Base-by-base conservation (phyloP, 768 basidiomycete genomes). In the Auriculariales sp. region DNA sequence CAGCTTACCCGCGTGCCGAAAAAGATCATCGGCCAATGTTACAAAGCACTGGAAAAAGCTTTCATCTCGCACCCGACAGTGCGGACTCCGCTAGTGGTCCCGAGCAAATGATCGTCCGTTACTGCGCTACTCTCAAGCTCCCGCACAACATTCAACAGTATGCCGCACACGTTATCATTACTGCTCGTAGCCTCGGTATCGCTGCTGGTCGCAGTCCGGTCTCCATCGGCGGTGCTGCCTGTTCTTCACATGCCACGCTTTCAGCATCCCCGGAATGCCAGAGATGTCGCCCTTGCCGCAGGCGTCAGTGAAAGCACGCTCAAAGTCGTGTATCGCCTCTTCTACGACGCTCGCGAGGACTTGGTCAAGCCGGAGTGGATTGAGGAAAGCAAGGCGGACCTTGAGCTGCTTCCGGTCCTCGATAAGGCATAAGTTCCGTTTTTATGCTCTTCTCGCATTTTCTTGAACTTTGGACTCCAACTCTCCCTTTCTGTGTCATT, bases 171-270 rank as follows among this genome's bases (percentile, higher is more conserved):
- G 83, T 92, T 61, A 88, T 91, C 54, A 63, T 83, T 50, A 77
- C 78, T 28, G 86, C 87, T 12, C 77, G 89, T 48, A 74, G 84
- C 54, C 75, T 84, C 55, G 88, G 89, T 35, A 83, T 94, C 53
- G 91, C 92, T 29, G 91, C 92, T 60, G 95, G 95, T 24, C 73
- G 95, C 53, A 89, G 82, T 58, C 94, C 94, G 1, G 87, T 97
- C 47, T 95, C 95, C n/a, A 92, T 99, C 56, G 95, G 94, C n/a
- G 89, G 90, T 34, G 91, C 89, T 33, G 88, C 90, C 17, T 99
- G 52, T 91, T 85, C 68, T 97, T 98, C 66, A 87, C 88, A 28
- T 87, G 86, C 59, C 73, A 82, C 55, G 61, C 35, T 71, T 93
- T 58, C 88, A 83, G 48, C 77, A 79, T 58, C 58, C 68, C 25